A percentile compares a stretch with the other conserved stretches of the same genome.
These are phyloP conservation scores for Aaosphaeria pasadenensis DNA, from an alignment of 2,329 filamentous ascomycete species.

Conservation along the genomic window DNA sequence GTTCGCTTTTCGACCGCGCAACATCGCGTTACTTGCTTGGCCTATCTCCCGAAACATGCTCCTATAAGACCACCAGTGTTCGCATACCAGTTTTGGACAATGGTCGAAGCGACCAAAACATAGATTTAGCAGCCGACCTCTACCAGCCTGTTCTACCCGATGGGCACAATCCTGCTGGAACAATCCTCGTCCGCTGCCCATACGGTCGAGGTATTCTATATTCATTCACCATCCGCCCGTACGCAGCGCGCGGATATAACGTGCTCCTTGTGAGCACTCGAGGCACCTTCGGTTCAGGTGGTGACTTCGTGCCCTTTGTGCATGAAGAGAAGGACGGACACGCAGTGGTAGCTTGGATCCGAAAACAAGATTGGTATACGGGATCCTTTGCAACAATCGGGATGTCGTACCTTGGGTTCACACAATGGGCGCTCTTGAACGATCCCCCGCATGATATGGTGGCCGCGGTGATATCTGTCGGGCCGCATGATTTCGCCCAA, in stretches of 20 bases:
- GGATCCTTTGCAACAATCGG: constrained; percentile 10
- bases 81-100: constrained; percentile 8
- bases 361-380: constrained; percentile 12
- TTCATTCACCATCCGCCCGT: neutral
- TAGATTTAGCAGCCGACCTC: constrained; percentile 8
- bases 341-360: constrained; percentile 11
- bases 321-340: constrained; percentile 10
- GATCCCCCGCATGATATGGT: constrained; percentile 11
- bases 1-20: constrained; percentile 1
- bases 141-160: constrained; percentile 4
- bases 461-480: constrained; percentile 4
- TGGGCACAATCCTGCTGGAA: constrained; percentile 4
- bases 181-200: constrained; percentile 7
- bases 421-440: constrained; percentile 10
- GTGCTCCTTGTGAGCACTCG: constrained; percentile 9
- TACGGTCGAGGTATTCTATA: constrained; percentile 9
- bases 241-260: constrained; percentile 10
- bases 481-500: constrained; percentile 7
- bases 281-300: constrained; percentile 11
- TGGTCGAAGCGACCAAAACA: neutral
- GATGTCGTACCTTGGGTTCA: constrained; percentile 9
- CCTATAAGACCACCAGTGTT: constrained; percentile 2
- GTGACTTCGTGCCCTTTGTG: constrained; percentile 7
- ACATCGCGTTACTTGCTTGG: neutral
- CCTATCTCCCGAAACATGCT: constrained; percentile 9